Percentiles rank a stretch among this genome's conserved stretches.
phyloP scores from a whole-genome alignment of 2,329 filamentous ascomycete genomes.

The Akanthomyces uredinophilus region DNA sequence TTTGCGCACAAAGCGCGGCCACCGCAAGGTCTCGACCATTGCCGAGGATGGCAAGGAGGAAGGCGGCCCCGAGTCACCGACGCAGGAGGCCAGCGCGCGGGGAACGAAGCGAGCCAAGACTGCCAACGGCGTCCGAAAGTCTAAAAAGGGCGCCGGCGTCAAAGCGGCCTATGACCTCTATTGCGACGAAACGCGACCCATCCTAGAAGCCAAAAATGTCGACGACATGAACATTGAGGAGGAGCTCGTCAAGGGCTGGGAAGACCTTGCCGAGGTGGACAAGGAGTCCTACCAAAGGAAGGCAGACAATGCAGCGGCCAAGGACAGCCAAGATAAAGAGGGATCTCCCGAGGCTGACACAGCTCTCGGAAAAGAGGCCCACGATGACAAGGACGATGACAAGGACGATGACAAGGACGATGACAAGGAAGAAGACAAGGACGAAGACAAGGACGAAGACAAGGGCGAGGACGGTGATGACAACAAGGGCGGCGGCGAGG shows the following conservation, averaged over 20 bases:
- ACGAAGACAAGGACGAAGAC: conserved; percentile 23
- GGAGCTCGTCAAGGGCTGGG: conserved; percentile 51
- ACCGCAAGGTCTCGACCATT: conserved; percentile 54
- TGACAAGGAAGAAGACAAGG: conserved; percentile 22
- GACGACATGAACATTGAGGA: conserved; percentile 44
- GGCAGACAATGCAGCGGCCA: conserved; percentile 6
- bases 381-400: conserved; percentile 23
- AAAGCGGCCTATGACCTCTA: conserved; percentile 48
- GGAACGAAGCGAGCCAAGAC: conserved; percentile 26
- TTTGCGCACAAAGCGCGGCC: conserved; percentile 66
- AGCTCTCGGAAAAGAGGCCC: conserved; percentile 23
- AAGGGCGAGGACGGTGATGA: conserved; percentile 18
- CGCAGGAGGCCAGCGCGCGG: not conserved
- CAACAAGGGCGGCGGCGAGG: conserved; percentile 32
- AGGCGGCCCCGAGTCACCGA: conserved; percentile 16
- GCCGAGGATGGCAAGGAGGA: conserved; percentile 34
- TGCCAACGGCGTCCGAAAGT: conserved; percentile 38
- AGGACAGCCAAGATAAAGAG: conserved; percentile 24
- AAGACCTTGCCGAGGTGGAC: conserved; percentile 44
- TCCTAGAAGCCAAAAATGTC: conserved; percentile 40
- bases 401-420: conserved; percentile 23
- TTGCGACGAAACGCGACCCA: conserved; percentile 44
- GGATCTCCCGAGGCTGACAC: conserved; percentile 10
- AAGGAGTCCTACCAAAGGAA: conserved; percentile 45
- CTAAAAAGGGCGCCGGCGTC: conserved; percentile 39